Base-by-base conservation (phyloP, 2,329 filamentous ascomycete genomes). In the Pseudomassariella vexata region DNA sequence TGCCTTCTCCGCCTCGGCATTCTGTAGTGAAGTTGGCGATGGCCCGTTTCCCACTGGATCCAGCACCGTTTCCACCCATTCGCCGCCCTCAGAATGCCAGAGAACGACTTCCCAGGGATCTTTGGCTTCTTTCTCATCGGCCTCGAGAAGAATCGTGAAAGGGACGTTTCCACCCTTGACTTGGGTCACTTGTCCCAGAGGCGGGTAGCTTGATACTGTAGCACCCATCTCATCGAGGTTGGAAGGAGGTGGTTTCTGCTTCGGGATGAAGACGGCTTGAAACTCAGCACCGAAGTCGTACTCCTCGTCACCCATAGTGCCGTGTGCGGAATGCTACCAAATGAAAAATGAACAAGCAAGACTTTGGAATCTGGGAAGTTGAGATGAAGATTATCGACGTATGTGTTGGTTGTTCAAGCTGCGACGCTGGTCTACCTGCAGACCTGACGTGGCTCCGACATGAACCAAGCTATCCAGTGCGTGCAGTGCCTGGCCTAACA, bases 151-250 rank as follows among this genome's bases (percentile, higher is more conserved):
- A 6, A 83, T 79, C 1, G 73, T 79, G 44, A 95, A 81, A 1
- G 55, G 52, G 23, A 82, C 63, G 48, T 70, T 44, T 3, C 49
- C 48, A 14, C 53, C 50, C 17, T 64, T 56, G 14, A 85, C 50
- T 29, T 74, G 67, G 2, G 85, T 88, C 16, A 84, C 71, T 52
- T 89, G 84, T 2, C 81, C 85, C 31, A 95, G 59, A 1, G 86
- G 76, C 9, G 89, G 89, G 48, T 78, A 80, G 38, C 66, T 68
- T 15, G 64, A 63, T 12, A 73, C 43, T 9, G 49, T 45, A 21
- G 56, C 50, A 6, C 54, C 55, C 58, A 65, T 67, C 2, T 38
- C 41, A 17, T 18, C 28, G 27, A 52, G 35, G 19, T 40, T 32
- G 17, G 38, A 34, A 17, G 52, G 52, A 23, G 50, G 38, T 20